Conservation (phyloP, 495 filamentous ascomycete species). For the Trichocladium antarcticum region DNA sequence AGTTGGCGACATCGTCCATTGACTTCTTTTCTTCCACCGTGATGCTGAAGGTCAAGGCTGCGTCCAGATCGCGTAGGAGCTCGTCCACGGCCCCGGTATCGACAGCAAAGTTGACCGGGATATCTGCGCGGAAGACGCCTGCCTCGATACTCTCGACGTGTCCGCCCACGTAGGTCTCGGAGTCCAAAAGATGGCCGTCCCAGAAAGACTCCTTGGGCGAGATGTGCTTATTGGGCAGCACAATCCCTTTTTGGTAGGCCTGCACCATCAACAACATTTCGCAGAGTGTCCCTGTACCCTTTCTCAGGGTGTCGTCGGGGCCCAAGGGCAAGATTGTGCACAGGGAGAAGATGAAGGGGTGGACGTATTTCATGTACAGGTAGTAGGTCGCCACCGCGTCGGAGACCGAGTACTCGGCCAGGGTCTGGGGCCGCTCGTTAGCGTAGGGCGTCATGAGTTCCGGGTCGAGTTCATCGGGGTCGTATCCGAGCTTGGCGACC, state of each 20-base stretch:
- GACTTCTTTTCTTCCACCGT: slow-evolving; percentile 91
- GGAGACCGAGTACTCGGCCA: slow-evolving; percentile 97
- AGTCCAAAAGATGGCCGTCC: slow-evolving; percentile 90
- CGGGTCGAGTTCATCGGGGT: slow-evolving; percentile 94
- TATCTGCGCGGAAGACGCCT: slow-evolving; percentile 91
- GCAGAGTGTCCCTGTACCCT: slow-evolving; percentile 94
- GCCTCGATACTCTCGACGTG: slow-evolving; percentile 99
- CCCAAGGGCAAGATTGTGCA: slow-evolving; percentile 93
- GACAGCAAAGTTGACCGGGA: slow-evolving; percentile 82
- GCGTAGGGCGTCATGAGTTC: slow-evolving; percentile 97
- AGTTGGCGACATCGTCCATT: slow-evolving; percentile 82
- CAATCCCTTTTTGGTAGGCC: slow-evolving; percentile 82
- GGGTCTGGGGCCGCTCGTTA: slow-evolving; percentile 76
- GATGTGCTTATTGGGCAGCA: slow-evolving; percentile 94
- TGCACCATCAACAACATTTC: slow-evolving; percentile 99
- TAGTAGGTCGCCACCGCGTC: slow-evolving; percentile 99
- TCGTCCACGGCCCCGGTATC: slow-evolving; percentile 83
- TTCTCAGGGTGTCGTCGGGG: slow-evolving; percentile 83
- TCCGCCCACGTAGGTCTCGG: slow-evolving; percentile 94
- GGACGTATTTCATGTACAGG: slow-evolving; percentile 99
- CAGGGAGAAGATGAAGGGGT: slow-evolving; percentile 97
- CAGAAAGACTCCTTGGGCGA: slow-evolving; percentile 86
- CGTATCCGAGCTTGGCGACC: slow-evolving; percentile 93
- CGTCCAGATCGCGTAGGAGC: slow-evolving; percentile 75
- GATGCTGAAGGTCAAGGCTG: slow-evolving; percentile 83